phyloP scores from a whole-genome alignment of 2,329 filamentous ascomycete species.

The Exophiala viscosa region DNA sequence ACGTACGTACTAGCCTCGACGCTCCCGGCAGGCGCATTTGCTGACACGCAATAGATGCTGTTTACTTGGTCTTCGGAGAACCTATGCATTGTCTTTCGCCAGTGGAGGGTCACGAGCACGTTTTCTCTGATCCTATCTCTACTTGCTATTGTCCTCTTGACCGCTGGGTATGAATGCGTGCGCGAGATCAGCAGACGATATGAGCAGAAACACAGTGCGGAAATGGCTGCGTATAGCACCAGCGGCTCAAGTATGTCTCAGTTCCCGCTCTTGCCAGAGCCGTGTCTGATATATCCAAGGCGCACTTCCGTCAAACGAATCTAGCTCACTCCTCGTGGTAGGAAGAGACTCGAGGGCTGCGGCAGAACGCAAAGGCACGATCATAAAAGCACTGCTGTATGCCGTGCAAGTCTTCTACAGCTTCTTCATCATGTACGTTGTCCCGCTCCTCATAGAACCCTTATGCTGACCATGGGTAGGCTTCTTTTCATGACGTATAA shows the following conservation, averaged over 20 bases:
- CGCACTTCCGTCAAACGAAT: conserved; percentile 38
- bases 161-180: conserved; percentile 89
- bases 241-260: conserved; percentile 26
- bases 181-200: conserved; percentile 73
- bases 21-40: not conserved
- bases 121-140: conserved; percentile 76
- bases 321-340: conserved; percentile 69
- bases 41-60: conserved; percentile 66
- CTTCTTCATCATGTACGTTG: conserved; percentile 91
- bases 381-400: conserved; percentile 80
- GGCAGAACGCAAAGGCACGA: conserved; percentile 64
- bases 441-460: not conserved
- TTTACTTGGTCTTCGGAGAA: conserved; percentile 94
- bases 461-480: conserved; percentile 50
- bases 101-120: conserved; percentile 79
- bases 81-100: conserved; percentile 91
- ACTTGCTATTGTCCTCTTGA: conserved; percentile 73
- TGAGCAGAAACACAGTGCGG: conserved; percentile 56
- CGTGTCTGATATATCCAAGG: conserved; percentile 27
- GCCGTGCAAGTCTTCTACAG: conserved; percentile 95
- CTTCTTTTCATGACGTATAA: conserved; percentile 99
- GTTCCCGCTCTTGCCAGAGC: conserved; percentile 2
- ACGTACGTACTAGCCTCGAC: conserved; percentile 55
- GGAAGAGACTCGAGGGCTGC: conserved; percentile 63
- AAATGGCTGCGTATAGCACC: conserved; percentile 28